Conservation (phyloP, 768 basidiomycete genomes). For the Boletus sensibilis region DNA sequence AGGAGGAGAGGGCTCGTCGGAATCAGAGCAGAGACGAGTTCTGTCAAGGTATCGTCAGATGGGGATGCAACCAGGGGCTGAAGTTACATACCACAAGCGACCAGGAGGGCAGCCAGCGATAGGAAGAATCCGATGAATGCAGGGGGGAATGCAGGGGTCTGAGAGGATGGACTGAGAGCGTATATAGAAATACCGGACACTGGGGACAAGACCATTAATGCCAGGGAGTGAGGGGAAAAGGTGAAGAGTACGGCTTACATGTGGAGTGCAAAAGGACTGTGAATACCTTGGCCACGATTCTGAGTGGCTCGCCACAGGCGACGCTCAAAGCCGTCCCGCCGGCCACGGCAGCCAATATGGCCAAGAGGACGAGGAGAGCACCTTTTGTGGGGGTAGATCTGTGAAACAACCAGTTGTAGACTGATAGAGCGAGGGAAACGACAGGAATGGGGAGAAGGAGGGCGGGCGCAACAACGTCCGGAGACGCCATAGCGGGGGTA, state of each 20-base stretch:
- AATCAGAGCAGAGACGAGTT: slow-evolving; percentile 27
- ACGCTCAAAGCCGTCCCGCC: slow-evolving; percentile 21
- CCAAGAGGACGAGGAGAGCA: slow-evolving; percentile 19
- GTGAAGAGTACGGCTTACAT: slow-evolving; percentile 11
- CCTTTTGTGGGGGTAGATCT: slow-evolving; percentile 8
- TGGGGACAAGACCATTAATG: slow-evolving; percentile 3
- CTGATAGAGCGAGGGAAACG: slow-evolving; percentile 16
- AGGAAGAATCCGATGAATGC: slow-evolving; percentile 16
- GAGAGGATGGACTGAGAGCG: slow-evolving; percentile 15
- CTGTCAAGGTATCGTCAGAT: slow-evolving; percentile 7
- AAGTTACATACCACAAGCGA: slow-evolving; percentile 28
- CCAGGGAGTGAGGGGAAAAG: not conserved
- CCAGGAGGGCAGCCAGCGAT: slow-evolving; percentile 20
- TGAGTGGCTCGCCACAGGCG: slow-evolving; percentile 16
- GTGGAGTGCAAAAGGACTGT: slow-evolving; percentile 21
- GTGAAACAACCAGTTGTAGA: slow-evolving; percentile 7
- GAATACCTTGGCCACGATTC: slow-evolving; percentile 16
- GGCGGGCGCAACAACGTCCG: slow-evolving; percentile 24
- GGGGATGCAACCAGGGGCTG: too few species aligned
- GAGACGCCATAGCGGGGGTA: slow-evolving; percentile 21
- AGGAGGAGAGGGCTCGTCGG: slow-evolving; percentile 26
- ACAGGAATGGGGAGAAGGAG: slow-evolving; percentile 27
- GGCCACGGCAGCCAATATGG: slow-evolving; percentile 24
- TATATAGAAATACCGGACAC: slow-evolving; percentile 29
- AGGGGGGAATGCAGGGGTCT: slow-evolving; percentile 1